A percentile compares a stretch with the other conserved stretches of the same genome.
Evolutionary conservation across 805 yeast genomes (phyloP).

Genomic region (Isabelozyma rhagii): DNA sequence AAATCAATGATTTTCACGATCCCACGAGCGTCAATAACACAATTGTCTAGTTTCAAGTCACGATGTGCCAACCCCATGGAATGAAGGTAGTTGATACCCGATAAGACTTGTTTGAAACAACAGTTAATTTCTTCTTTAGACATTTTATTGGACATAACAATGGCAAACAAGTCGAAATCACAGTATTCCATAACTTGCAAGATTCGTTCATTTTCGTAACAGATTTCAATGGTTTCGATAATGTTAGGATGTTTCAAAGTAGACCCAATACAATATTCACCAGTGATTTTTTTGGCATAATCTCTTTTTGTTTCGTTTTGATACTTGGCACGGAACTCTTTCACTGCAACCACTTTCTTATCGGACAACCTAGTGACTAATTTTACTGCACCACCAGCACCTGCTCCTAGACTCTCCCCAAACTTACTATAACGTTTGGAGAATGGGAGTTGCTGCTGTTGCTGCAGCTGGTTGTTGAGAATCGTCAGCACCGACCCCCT

Average conservation of each 20-base stretch:
- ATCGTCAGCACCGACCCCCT: slow-evolving; percentile 33
- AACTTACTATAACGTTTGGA: slow-evolving; percentile 63
- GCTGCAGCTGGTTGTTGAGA: slow-evolving; percentile 9
- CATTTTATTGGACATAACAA: slow-evolving; percentile 93
- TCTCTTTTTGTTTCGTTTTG: slow-evolving; percentile 70
- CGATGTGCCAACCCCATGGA: slow-evolving; percentile 85
- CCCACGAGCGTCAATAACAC: slow-evolving; percentile 80
- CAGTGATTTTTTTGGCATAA: slow-evolving; percentile 81
- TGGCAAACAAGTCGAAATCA: slow-evolving; percentile 88
- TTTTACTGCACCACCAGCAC: slow-evolving; percentile 88
- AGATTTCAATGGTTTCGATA: slow-evolving; percentile 86
- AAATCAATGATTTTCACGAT: slow-evolving; percentile 89
- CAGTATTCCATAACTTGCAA: slow-evolving; percentile 91
- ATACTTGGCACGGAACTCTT: slow-evolving; percentile 72
- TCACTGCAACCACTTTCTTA: slow-evolving; percentile 74
- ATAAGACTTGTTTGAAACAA: slow-evolving; percentile 82
- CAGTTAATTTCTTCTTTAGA: slow-evolving; percentile 73
- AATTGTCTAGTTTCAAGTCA: slow-evolving; percentile 87
- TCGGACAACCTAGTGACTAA: slow-evolving; percentile 66
- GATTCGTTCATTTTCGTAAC: slow-evolving; percentile 82
- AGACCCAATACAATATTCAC: slow-evolving; percentile 87
- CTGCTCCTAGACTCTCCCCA: slow-evolving; percentile 76
- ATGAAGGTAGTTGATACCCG: slow-evolving; percentile 80
- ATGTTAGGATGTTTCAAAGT: slow-evolving; percentile 87
- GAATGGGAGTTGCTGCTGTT: slow-evolving; percentile 19